Base-by-base conservation (phyloP, 164 flowering plant genomes). In the Malania oleifera region DNA sequence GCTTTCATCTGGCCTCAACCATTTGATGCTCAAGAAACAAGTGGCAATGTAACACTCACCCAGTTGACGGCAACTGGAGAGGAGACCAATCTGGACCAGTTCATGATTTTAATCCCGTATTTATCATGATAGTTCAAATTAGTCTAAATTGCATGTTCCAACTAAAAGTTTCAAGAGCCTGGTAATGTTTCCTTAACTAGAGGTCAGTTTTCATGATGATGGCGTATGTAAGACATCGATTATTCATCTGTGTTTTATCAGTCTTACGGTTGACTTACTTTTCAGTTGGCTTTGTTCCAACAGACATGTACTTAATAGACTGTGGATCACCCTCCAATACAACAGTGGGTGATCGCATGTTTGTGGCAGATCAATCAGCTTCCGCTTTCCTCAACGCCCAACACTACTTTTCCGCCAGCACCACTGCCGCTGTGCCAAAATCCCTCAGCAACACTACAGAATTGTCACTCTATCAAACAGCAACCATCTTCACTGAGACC, bases 261-360 rank as follows among this genome's bases (percentile, higher is more conserved):
- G 18, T 80, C 0, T 41, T 74, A 54, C 63, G 47, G 23, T 62
- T 75, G 25, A 53, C 28, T 5, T 54, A 62, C 38, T 59, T 63
- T 34, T 71, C 67, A 39, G 11, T n/a, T 40, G 82, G 75, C 29
- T 84, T 71, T 67, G 56, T 3, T 67, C 93, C 95, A 12, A 62
- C 57, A 10, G 91, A 84, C 31, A 73, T 63, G 56, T 80, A 81
- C 61, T 78, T 79, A 20, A 70, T 89, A 40, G 73, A 82, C 39
- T 89, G 93, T 70, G 96, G 96, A 50, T 82, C 93, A 14, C n/a
- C 67, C 39, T 41, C 59, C 23, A 68, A 79, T 68, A 62, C 81
- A 1, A 63, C 76, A 0, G 70, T 83, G 5, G 77, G 73, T 17
- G 60, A 35, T 65, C 73, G 79, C 5, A 78, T 78, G 45, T 87